Conservation (phyloP, 352 stramenopile species). For the Pythium monospermum region DNA sequence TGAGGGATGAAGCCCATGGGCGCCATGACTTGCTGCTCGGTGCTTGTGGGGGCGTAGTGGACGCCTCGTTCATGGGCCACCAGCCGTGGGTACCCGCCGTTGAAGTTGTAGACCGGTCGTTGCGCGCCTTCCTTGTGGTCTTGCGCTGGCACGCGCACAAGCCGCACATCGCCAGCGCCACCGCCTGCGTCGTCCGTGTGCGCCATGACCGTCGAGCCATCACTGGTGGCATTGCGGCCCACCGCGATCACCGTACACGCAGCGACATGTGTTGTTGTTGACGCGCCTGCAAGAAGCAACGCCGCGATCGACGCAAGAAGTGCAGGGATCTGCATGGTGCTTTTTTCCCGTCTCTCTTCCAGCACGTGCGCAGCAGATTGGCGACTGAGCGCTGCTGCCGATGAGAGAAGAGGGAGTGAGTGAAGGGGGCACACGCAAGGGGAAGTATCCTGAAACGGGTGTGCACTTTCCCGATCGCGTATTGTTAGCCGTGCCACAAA, state of each 20-base stretch:
- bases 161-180: slow-evolving; percentile 81
- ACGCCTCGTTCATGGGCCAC: slow-evolving; percentile 62
- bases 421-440: no score
- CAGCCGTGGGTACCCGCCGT: slow-evolving; percentile 66
- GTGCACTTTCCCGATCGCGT: no score
- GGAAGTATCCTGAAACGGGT: no score
- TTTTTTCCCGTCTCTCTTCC: no score
- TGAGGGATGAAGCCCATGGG: slow-evolving; percentile 88
- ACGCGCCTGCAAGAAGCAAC: no score
- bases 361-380: no score
- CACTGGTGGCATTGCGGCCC: slow-evolving; percentile 59
- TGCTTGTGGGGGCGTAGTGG: slow-evolving; percentile 44
- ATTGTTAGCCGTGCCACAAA: no score
- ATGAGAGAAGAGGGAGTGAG: no score
- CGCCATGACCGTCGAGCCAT: slow-evolving; percentile 85
- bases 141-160: slow-evolving; percentile 87
- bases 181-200: slow-evolving; percentile 84
- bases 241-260: slow-evolving; percentile 87
- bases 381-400: no score
- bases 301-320: no score
- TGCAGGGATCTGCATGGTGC: no score
- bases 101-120: slow-evolving; percentile 67
- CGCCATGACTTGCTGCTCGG: slow-evolving; percentile 27
- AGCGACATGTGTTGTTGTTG: no score
- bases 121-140: slow-evolving; percentile 39